Percentiles rank a stretch among this genome's conserved stretches.
Conservation (phyloP, 1,284 basidiomycete species). For the Malassezia arunalokei region DNA sequence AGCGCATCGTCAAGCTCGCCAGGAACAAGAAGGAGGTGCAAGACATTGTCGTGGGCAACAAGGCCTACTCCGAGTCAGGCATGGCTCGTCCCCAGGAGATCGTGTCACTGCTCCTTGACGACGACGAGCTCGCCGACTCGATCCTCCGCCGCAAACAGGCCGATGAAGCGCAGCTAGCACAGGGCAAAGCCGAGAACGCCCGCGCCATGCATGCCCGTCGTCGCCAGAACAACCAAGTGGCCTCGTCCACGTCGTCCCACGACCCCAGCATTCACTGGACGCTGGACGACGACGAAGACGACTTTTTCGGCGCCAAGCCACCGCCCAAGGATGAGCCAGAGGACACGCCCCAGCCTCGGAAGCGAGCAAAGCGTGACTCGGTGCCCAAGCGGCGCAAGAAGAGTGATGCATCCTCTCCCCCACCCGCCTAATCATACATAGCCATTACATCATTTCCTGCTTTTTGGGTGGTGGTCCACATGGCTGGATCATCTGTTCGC, state of each 20-base stretch:
- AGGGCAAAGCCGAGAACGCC: constrained; percentile 42
- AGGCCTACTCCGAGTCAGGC: constrained; percentile 54
- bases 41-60: constrained; percentile 97
- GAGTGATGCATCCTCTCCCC: not conserved
- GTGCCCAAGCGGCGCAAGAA: constrained; percentile 9
- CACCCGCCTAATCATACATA: not conserved
- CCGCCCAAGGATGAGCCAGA: constrained; percentile 24
- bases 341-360: constrained; percentile 22
- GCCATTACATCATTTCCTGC: not conserved
- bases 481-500: constrained; percentile 95
- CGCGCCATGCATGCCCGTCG: constrained; percentile 39
- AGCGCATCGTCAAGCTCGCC: constrained; percentile 68
- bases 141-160: constrained; percentile 45
- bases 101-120: constrained; percentile 84
- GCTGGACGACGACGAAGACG: constrained; percentile 45
- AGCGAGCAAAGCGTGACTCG: constrained; percentile 9
- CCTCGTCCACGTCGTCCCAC: constrained; percentile 13
- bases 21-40: constrained; percentile 51
- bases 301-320: constrained; percentile 39
- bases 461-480: constrained; percentile 83
- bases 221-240: constrained; percentile 26
- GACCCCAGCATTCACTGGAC: constrained; percentile 24
- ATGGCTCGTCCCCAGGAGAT: constrained; percentile 93
- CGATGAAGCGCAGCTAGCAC: constrained; percentile 38
- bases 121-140: constrained; percentile 56